These are phyloP conservation scores for Fusarium nygamai DNA, from an alignment of 2,329 filamentous ascomycete genomes.

Conservation along the genomic window DNA sequence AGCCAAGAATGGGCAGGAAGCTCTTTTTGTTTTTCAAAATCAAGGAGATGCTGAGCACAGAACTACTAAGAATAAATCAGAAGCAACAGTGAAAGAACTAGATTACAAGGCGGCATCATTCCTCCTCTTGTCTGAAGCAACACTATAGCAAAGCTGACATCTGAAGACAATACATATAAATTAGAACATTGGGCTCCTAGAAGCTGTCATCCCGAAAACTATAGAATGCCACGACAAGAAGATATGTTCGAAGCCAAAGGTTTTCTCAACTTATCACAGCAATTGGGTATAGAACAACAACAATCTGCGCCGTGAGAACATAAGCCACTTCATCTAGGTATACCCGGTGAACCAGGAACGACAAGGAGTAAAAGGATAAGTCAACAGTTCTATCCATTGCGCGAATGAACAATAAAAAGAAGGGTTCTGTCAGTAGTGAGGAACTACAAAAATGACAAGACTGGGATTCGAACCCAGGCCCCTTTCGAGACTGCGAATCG, in stretches of 20 bases:
- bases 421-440: rapidly evolving
- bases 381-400: too few relatives aligned
- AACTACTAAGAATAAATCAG: rapidly evolving
- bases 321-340: too few relatives aligned
- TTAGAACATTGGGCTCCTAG: rapidly evolving
- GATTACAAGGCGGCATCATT: neutral
- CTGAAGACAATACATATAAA: rapidly evolving
- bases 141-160: neutral
- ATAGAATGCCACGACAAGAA: neutral
- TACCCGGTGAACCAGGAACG: too few relatives aligned
- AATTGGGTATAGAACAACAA: rapidly evolving
- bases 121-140: rapidly evolving
- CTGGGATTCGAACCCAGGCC: slow-evolving; percentile 40
- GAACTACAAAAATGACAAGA: slow-evolving; percentile 19
- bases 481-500: slow-evolving; percentile 41
- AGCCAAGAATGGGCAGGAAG: rapidly evolving
- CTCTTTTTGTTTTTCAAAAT: rapidly evolving
- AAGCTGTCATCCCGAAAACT: rapidly evolving
- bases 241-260: rapidly evolving
- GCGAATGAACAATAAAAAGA: neutral
- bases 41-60: rapidly evolving
- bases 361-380: too few relatives aligned
- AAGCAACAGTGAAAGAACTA: rapidly evolving
- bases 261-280: neutral
- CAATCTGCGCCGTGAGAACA: rapidly evolving